Percentiles rank a stretch among this genome's conserved stretches.
Evolutionary conservation across 805 yeast genomes (phyloP).

Genomic region (Lachancea quebecensis): DNA sequence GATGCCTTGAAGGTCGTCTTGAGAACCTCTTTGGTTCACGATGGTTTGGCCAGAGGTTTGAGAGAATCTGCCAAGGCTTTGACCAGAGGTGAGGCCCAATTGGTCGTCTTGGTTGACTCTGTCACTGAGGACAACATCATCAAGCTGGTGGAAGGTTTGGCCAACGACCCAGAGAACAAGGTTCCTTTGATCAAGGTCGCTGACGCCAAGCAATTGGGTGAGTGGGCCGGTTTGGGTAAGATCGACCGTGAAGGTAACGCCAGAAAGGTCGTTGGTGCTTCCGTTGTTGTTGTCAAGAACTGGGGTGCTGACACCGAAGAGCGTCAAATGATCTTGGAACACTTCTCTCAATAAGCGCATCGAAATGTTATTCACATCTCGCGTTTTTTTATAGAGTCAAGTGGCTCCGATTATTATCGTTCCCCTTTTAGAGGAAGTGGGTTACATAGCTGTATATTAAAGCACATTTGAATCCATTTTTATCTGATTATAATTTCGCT

Average conservation of each 20-base stretch:
- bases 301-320: slow-evolving; percentile 99
- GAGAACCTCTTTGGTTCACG: slow-evolving; percentile 96
- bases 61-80: slow-evolving; percentile 99
- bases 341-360: slow-evolving; percentile 71
- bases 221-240: slow-evolving; percentile 99
- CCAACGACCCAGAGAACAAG: slow-evolving; percentile 94
- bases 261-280: slow-evolving; percentile 99
- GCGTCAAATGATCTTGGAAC: slow-evolving; percentile 92
- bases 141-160: slow-evolving; percentile 97
- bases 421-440: background rate
- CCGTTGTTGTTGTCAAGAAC: slow-evolving; percentile 98
- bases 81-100: slow-evolving; percentile 94
- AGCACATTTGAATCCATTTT: background rate
- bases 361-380: background rate
- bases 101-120: slow-evolving; percentile 95
- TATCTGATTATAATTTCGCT: background rate
- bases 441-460: slow-evolving; percentile 2
- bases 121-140: slow-evolving; percentile 96
- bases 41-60: slow-evolving; percentile 99
- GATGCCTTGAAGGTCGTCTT: slow-evolving; percentile 97
- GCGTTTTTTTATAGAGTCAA: background rate
- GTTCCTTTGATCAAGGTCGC: slow-evolving; percentile 98
- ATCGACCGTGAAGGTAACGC: slow-evolving; percentile 99
- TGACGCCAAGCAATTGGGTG: slow-evolving; percentile 99
- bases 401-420: slow-evolving; percentile 1